A percentile compares a stretch with the other conserved stretches of the same genome.
phyloP scores from a whole-genome alignment of 768 basidiomycete species.

The Trametes punicea region DNA sequence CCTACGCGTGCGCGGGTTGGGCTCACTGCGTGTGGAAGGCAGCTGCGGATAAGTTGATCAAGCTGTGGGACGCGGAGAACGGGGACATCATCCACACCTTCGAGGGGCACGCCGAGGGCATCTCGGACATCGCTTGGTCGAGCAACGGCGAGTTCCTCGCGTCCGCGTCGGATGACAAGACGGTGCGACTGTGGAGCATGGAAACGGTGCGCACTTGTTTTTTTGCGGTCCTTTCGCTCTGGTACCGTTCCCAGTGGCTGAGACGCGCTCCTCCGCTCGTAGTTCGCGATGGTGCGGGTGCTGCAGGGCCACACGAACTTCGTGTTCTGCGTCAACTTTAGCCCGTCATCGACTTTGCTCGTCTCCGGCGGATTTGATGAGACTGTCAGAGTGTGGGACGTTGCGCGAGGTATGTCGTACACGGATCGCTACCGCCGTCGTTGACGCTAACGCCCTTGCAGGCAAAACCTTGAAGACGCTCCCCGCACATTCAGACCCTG shows the following conservation, averaged over 20 bases:
- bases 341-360: constrained; percentile 83
- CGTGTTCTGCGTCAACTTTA: constrained; percentile 92
- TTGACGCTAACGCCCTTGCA: constrained; percentile 30
- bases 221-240: neutral
- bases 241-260: neutral
- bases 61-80: constrained; percentile 73
- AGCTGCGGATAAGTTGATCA: constrained; percentile 84
- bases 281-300: constrained; percentile 56
- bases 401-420: constrained; percentile 66
- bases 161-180: constrained; percentile 92
- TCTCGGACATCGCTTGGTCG: constrained; percentile 92
- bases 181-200: constrained; percentile 81
- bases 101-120: constrained; percentile 72
- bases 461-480: constrained; percentile 84
- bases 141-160: constrained; percentile 78
- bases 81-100: constrained; percentile 73
- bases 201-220: constrained; percentile 45
- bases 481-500: constrained; percentile 96
- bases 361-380: constrained; percentile 96
- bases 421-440: neutral
- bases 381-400: constrained; percentile 96
- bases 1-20: too few species aligned
- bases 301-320: constrained; percentile 89
- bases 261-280: constrained; percentile 10
- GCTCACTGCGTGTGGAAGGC: constrained; percentile 38